Conservation (phyloP, 176 grass and related monocot genomes). For the Calamus simplicifolius region DNA sequence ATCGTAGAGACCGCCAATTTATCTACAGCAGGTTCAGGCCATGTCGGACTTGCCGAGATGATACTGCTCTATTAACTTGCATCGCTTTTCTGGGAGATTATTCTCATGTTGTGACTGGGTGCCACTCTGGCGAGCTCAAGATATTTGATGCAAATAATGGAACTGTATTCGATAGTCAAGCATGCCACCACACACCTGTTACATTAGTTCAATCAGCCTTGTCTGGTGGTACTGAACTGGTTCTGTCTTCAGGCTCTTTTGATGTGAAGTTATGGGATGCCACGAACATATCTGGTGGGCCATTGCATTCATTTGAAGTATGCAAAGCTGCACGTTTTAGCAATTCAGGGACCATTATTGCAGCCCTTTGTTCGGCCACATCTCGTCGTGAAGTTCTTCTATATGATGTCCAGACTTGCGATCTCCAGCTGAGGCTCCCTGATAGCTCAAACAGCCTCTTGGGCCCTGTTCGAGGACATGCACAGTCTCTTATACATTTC, state of each 20-base stretch:
- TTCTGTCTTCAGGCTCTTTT: constrained; percentile 65
- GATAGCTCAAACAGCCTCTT: constrained; percentile 44
- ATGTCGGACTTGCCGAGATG: constrained; percentile 83
- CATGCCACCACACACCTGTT: constrained; percentile 63
- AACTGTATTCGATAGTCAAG: constrained; percentile 57
- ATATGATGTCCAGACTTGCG: constrained; percentile 78
- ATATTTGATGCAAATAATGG: constrained; percentile 87
- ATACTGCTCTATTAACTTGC: constrained; percentile 67
- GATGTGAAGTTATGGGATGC: constrained; percentile 90
- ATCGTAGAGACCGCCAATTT: constrained; percentile 86
- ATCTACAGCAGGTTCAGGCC: constrained; percentile 95
- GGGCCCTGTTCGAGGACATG: constrained; percentile 38
- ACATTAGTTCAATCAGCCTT: constrained; percentile 56
- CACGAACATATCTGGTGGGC: constrained; percentile 39
- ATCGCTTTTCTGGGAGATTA: constrained; percentile 83
- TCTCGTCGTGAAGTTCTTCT: constrained; percentile 50
- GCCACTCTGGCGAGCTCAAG: constrained; percentile 71
- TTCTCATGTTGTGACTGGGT: constrained; percentile 69
- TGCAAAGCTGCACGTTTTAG: constrained; percentile 88
- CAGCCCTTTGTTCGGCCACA: constrained; percentile 53
- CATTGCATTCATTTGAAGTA: constrained; percentile 73
- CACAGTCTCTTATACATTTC: constrained; percentile 87
- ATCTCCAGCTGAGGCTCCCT: constrained; percentile 44
- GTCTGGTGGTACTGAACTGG: constrained; percentile 44
- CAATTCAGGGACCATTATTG: constrained; percentile 63